Percentiles rank a stretch among this genome's conserved stretches.
phyloP scores from a whole-genome alignment of 1,139 yeast genomes.

The Debaryomycetaceae sp. region DNA sequence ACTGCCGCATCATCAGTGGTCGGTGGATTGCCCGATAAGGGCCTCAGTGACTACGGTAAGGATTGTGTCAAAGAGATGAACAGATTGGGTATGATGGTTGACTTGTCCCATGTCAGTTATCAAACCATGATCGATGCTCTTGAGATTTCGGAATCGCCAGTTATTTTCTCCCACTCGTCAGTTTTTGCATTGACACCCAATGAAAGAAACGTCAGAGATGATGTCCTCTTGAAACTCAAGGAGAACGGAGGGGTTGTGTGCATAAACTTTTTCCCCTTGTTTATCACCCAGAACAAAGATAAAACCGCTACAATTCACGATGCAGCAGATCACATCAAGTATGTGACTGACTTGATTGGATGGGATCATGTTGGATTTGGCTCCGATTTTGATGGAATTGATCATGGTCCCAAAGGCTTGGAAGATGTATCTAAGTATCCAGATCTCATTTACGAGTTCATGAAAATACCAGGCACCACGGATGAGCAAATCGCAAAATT shows the following conservation, averaged over 20 bases:
- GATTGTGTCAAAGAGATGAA: conserved; percentile 46
- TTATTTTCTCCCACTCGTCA: conserved; percentile 49
- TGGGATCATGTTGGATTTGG: conserved; percentile 58
- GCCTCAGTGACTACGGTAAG: conserved; percentile 39
- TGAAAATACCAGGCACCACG: conserved; percentile 32
- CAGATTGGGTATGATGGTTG: conserved; percentile 52
- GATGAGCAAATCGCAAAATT: conserved; percentile 40
- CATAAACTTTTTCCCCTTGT: conserved; percentile 44
- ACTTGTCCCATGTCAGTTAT: conserved; percentile 49
- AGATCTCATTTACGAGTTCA: conserved; percentile 37
- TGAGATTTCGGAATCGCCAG: conserved; percentile 42
- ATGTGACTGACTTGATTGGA: conserved; percentile 43
- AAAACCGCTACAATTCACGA: conserved; percentile 36
- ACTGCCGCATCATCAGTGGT: conserved; percentile 42
- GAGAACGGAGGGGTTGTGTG: conserved; percentile 48
- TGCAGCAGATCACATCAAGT: conserved; percentile 44
- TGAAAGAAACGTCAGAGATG: conserved; percentile 49
- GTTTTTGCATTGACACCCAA: conserved; percentile 37
- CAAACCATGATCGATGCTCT: conserved; percentile 48
- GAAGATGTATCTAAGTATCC: conserved; percentile 56
- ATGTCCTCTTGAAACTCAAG: conserved; percentile 30
- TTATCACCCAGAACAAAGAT: conserved; percentile 23
- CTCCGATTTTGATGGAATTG: conserved; percentile 53
- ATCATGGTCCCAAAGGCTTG: conserved; percentile 44
- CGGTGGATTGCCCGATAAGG: conserved; percentile 40